These are phyloP conservation scores for cucumber (Cucumis sativus) DNA, from an alignment of 306 rosid genomes.

Conservation along the genomic window Cucumber_9930_V3 NC_026655.2:4531001-4531500, in stretches of 20 bases:
- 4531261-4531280: background rate
- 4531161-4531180: background rate
- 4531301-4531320: background rate
- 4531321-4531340: background rate
- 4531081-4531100: background rate
- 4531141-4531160: background rate
- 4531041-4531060: background rate
- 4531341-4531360: background rate
- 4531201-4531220: background rate
- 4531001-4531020: slow-evolving; percentile 62
- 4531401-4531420: background rate
- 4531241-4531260: background rate
- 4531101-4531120: background rate
- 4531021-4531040: background rate
- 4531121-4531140: background rate
- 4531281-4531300: background rate
- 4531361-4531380: background rate
- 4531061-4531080: background rate
- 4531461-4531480: too few relatives aligned
- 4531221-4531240: background rate
- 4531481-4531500: background rate
- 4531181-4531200: background rate
- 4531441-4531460: background rate
- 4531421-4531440: background rate
- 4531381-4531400: background rate